Evolutionary conservation across 2,329 filamentous ascomycete genomes (phyloP).

Genomic region (Amauroascus verrucosus): DNA sequence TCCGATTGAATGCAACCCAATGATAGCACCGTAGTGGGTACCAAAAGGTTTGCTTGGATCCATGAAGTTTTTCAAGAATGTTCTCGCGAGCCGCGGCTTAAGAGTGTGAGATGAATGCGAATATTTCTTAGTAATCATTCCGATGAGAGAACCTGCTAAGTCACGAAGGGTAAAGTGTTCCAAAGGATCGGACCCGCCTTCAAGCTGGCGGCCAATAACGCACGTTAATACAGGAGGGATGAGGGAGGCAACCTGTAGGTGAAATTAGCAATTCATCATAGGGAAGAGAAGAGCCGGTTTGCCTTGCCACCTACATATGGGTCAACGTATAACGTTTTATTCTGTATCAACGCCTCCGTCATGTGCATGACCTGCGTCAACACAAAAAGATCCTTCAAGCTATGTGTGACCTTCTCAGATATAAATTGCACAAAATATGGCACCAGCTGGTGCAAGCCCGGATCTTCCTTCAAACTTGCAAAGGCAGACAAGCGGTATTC

Average conservation of each 20-base stretch:
- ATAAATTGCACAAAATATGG: constrained; percentile 97
- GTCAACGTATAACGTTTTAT: constrained; percentile 65
- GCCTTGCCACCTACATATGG: constrained; percentile 44
- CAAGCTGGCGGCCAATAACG: constrained; percentile 72
- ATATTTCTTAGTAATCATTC: constrained; percentile 70
- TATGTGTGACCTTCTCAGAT: constrained; percentile 89
- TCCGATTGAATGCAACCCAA: constrained; percentile 67
- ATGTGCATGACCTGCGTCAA: constrained; percentile 89
- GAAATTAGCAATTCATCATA: constrained; percentile 16
- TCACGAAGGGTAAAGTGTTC: constrained; percentile 73
- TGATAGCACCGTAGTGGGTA: constrained; percentile 80
- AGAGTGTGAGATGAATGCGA: constrained; percentile 69
- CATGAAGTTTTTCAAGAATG: constrained; percentile 83
- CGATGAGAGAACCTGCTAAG: constrained; percentile 70
- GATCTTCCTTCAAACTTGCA: constrained; percentile 75
- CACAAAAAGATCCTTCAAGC: constrained; percentile 78
- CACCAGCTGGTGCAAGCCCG: constrained; percentile 85
- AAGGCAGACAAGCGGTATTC: constrained; percentile 78
- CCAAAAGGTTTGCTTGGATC: constrained; percentile 73
- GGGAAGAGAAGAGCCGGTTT: background rate
- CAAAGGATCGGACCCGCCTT: constrained; percentile 42
- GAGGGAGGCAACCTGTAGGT: constrained; percentile 48
- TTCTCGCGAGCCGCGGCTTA: constrained; percentile 79
- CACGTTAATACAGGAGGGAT: constrained; percentile 86
- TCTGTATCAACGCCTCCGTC: constrained; percentile 71